Base-by-base conservation (phyloP, 2,329 filamentous ascomycete genomes). In the Fusarium solani-melongenae region DNA sequence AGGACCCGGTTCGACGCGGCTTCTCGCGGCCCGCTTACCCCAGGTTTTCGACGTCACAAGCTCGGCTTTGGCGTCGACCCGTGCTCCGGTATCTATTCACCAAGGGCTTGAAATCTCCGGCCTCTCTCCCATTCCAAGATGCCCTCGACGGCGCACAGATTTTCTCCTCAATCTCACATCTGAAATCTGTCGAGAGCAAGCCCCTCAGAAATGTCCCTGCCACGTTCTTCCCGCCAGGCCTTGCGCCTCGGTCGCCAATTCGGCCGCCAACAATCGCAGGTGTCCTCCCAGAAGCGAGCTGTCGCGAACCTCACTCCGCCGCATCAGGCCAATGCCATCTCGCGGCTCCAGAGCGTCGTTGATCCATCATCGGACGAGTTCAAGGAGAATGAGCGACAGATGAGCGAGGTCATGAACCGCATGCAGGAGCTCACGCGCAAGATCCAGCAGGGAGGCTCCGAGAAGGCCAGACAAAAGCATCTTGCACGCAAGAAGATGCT, bases 401-500 rank as follows among this genome's bases (percentile, higher is more conserved):
- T 98, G 94, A 86, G 86, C 69, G 90, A 93, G 76, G 89, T 95
- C 63, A 91, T 94, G 79, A 85, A 86, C 64, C 88, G 88, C 22
- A 88, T 98, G 78, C 88, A 92, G 68, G 86, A 87, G 62, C 87
- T 98, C 67, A 94, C 96, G 67, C 84, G 86, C 55, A 90, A 88
- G 74, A 92, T 94, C 65, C 90, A 94, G 59, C 88, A 89, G 72
- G 96, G 96, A 62, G 96, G 96, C 0, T 85, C 94, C 1, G 88
- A 92, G 66, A 96, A 96, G 82, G 94, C 96, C 5, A 88, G 93
- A 67, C 91, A 96, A 73, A 98, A 98, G 85, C 96, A 98, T 80
- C 83, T 97, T 24, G 90, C 92, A 36, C 88, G 95, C 76, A 94
- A 94, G 73, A 98, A 98, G 88, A 98, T 98, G 95, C 88, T 99